Evolutionary conservation across 352 stramenopile genomes (phyloP).

Genomic region (Phytophthora syringae): DNA sequence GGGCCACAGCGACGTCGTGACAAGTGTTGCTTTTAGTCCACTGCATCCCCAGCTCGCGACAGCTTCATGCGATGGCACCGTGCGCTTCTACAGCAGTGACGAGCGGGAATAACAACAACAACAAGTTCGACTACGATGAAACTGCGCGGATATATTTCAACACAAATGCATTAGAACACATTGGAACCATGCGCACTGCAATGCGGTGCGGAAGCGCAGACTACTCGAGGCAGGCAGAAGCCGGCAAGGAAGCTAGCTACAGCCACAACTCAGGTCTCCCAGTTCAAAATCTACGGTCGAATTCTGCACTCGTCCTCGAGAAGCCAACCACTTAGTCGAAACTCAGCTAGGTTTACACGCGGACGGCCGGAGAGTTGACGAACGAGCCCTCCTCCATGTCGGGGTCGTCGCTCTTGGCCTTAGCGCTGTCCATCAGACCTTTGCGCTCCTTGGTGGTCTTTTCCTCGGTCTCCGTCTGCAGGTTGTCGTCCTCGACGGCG

Average conservation of each 20-base stretch:
- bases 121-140: too few species aligned
- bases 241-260: slow-evolving; percentile 38
- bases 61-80: slow-evolving; percentile 73
- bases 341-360: slow-evolving; percentile 55
- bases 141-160: slow-evolving; percentile 49
- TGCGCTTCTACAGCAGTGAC: slow-evolving; percentile 60
- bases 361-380: slow-evolving; percentile 84
- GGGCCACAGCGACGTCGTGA: slow-evolving; percentile 81
- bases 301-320: slow-evolving; percentile 35
- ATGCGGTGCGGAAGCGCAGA: slow-evolving; percentile 21
- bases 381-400: slow-evolving; percentile 81
- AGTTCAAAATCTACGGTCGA: slow-evolving; percentile 49
- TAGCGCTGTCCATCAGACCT: slow-evolving; percentile 71
- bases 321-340: slow-evolving; percentile 39
- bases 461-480: slow-evolving; percentile 51
- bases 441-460: slow-evolving; percentile 73
- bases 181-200: slow-evolving; percentile 35
- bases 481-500: slow-evolving; percentile 71
- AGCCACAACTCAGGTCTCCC: slow-evolving; percentile 34
- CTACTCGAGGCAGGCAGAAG: slow-evolving; percentile 37
- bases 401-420: slow-evolving; percentile 67
- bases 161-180: slow-evolving; percentile 48
- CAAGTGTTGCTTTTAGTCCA: slow-evolving; percentile 80
- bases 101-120: slow-evolving; percentile 11
- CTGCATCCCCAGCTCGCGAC: slow-evolving; percentile 84